Percentiles rank a stretch among this genome's conserved stretches.
Conservation (phyloP, 2,329 filamentous ascomycete species). For the Aspergillus sp. region DNA sequence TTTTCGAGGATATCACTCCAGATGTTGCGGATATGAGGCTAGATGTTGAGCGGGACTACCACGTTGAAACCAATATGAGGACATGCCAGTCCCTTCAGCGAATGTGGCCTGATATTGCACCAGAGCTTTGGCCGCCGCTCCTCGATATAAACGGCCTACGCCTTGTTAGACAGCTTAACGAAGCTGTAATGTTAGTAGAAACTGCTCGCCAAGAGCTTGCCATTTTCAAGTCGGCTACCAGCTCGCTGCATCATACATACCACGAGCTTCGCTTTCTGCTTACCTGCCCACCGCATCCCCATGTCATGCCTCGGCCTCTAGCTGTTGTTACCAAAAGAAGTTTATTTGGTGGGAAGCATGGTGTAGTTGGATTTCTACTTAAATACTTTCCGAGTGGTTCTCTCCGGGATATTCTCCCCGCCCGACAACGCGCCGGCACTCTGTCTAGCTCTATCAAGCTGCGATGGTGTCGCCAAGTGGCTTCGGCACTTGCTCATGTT, state of each 20-base stretch:
- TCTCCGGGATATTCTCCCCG: conserved; percentile 6
- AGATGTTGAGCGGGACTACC: conserved; percentile 3
- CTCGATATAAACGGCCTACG: neutral
- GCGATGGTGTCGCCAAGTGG: conserved; percentile 7
- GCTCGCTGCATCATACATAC: conserved; percentile 5
- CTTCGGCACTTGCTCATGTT: conserved; percentile 6
- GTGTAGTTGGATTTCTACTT: conserved; percentile 6
- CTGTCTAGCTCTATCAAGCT: conserved; percentile 6
- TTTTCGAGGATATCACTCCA: conserved; percentile 5
- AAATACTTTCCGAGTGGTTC: conserved; percentile 1
- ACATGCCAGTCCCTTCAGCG: conserved; percentile 2
- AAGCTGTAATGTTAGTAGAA: conserved; percentile 3
- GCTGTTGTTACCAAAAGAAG: conserved; percentile 6
- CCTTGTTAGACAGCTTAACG: conserved; percentile 5
- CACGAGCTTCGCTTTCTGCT: conserved; percentile 10
- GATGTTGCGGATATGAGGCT: conserved; percentile 3
- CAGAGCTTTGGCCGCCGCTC: conserved; percentile 2
- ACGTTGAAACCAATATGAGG: conserved; percentile 2
- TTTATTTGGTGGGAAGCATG: conserved; percentile 1
- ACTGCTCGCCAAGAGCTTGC: neutral
- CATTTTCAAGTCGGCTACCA: conserved; percentile 5
- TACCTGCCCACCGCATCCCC: conserved; percentile 1
- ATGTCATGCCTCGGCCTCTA: conserved; percentile 7
- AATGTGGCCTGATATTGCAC: conserved; percentile 2
- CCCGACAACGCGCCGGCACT: conserved; percentile 1